These are phyloP conservation scores for Pisolithus albus DNA, from an alignment of 768 basidiomycete genomes.

Conservation along the genomic window DNA sequence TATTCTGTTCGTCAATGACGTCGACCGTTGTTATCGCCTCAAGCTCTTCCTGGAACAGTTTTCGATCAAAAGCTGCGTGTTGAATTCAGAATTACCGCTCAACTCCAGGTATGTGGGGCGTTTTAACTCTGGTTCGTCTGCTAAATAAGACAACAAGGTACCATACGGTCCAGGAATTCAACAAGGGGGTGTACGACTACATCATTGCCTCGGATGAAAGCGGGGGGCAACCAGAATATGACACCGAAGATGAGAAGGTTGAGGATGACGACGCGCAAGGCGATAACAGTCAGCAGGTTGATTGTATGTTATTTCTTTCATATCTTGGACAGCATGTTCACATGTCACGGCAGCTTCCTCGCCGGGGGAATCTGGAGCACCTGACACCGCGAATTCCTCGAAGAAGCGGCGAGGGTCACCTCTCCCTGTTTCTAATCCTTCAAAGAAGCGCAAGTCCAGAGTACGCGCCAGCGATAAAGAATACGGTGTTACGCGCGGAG, in stretches of 20 bases:
- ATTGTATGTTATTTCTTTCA: conserved; percentile 20
- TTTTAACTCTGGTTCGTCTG: neutral
- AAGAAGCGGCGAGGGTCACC: conserved; percentile 55
- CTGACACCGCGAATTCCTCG: conserved; percentile 17
- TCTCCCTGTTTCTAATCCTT: conserved; percentile 30
- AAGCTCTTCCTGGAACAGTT: conserved; percentile 99
- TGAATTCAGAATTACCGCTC: conserved; percentile 92
- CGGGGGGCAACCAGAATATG: conserved; percentile 45
- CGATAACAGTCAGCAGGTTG: conserved; percentile 13
- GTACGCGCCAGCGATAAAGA: conserved; percentile 57
- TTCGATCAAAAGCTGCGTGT: conserved; percentile 90
- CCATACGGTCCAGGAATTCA: conserved; percentile 97
- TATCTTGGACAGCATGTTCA: conserved; percentile 17
- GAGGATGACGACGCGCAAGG: conserved; percentile 24
- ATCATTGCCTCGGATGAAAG: conserved; percentile 97
- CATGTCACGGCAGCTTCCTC: conserved; percentile 44
- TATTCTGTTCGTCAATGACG: conserved; percentile 93
- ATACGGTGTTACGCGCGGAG: conserved; percentile 91
- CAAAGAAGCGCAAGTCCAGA: conserved; percentile 48
- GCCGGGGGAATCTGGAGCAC: conserved; percentile 34
- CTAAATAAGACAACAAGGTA: conserved; percentile 47
- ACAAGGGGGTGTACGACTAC: conserved; percentile 97
- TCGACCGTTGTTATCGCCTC: conserved; percentile 89
- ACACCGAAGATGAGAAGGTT: conserved; percentile 41
- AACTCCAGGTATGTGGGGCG: conserved; percentile 64